A percentile compares a stretch with the other conserved stretches of the same genome.
phyloP scores from a whole-genome alignment of 805 yeast genomes.

The Pichia ethanolica region DNA sequence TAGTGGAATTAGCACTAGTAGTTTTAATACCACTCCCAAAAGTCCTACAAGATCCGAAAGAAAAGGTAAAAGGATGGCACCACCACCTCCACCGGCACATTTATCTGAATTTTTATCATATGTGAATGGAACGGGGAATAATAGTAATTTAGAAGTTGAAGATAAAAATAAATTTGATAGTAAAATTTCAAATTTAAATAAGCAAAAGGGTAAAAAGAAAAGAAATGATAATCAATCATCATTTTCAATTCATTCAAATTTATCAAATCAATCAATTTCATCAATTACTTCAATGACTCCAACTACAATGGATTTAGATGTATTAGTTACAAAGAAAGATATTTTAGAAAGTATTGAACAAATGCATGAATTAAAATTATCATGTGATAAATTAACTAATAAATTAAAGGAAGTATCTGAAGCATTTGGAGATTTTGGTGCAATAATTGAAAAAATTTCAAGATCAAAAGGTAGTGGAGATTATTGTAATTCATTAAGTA shows the following conservation, averaged over 20 bases:
- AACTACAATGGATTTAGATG: slow-evolving; percentile 52
- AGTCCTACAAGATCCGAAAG: slow-evolving; percentile 4
- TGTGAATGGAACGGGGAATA: slow-evolving; percentile 28
- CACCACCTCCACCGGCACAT: slow-evolving; percentile 39
- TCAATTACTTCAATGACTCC: slow-evolving; percentile 37
- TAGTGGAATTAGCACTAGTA: not conserved
- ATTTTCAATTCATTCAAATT: not conserved
- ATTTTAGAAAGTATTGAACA: slow-evolving; percentile 41
- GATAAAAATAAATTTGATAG: not conserved
- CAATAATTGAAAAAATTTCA: slow-evolving; percentile 20
- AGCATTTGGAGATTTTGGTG: slow-evolving; percentile 5
- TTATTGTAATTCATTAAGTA: slow-evolving; percentile 55
- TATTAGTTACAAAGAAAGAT: slow-evolving; percentile 53
- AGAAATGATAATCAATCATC: slow-evolving; percentile 1
- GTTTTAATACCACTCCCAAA: not conserved
- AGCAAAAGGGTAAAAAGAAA: not conserved
- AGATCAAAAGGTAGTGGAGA: slow-evolving; percentile 53
- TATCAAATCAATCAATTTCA: not conserved
- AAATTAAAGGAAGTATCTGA: slow-evolving; percentile 53
- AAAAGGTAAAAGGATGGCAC: slow-evolving; percentile 3
- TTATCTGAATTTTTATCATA: slow-evolving; percentile 53
- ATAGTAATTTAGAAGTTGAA: not conserved
- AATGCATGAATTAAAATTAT: slow-evolving; percentile 41
- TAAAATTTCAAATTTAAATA: not conserved
- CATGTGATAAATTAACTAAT: slow-evolving; percentile 65